phyloP scores from a whole-genome alignment of 352 stramenopile species.

The Phytophthora hibernalis region DNA sequence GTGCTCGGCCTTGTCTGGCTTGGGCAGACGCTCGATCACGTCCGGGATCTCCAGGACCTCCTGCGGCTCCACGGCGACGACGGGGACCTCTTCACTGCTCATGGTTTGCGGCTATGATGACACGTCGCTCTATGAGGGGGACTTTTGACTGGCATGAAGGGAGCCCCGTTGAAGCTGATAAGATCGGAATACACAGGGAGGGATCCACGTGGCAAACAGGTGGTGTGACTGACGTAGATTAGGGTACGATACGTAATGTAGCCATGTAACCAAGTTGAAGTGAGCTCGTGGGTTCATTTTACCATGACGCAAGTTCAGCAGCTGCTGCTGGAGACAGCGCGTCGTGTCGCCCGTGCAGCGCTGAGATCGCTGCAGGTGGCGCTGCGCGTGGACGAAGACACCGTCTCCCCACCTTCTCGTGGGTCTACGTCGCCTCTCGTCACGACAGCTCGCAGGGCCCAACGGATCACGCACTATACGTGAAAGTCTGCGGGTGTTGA shows the following conservation, averaged over 20 bases:
- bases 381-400: slow-evolving; percentile 16
- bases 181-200: not conserved
- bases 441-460: not conserved
- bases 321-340: slow-evolving; percentile 26
- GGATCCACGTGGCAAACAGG: slow-evolving; percentile 7
- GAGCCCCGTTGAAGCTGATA: not conserved
- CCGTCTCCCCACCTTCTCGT: slow-evolving; percentile 20
- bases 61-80: slow-evolving; percentile 19
- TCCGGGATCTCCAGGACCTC: slow-evolving; percentile 68
- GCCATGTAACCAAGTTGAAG: slow-evolving; percentile 13
- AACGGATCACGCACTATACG: not conserved
- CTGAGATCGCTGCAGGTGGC: slow-evolving; percentile 18
- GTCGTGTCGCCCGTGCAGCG: slow-evolving; percentile 16
- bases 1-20: slow-evolving; percentile 92
- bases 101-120: slow-evolving; percentile 16
- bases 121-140: slow-evolving; percentile 8
- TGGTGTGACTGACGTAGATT: not conserved
- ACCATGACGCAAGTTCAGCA: slow-evolving; percentile 1
- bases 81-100: slow-evolving; percentile 30
- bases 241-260: not conserved
- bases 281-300: not conserved
- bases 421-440: slow-evolving; percentile 19
- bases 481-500: slow-evolving; percentile 29
- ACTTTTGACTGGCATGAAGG: slow-evolving; percentile 29
- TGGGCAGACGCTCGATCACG: slow-evolving; percentile 82